Evolutionary conservation across 108 stramenopile species (phyloP).

Genomic region (Pseudonitzschia pungens): DNA sequence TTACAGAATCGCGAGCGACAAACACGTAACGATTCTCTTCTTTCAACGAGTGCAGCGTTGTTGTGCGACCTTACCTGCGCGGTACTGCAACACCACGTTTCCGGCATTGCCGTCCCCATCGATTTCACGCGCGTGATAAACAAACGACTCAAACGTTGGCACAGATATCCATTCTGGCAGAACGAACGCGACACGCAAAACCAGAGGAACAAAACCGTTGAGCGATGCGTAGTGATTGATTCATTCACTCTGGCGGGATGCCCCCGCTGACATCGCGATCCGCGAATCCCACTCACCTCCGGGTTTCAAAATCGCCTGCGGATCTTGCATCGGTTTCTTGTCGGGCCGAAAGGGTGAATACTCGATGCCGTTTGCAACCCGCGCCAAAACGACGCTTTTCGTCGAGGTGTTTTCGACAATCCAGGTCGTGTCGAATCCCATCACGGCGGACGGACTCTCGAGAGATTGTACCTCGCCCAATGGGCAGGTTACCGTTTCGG

Average conservation of each 20-base stretch:
- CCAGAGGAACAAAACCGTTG: neutral
- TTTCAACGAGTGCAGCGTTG: neutral
- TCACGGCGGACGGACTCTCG: constrained; percentile 26
- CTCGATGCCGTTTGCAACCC: constrained; percentile 43
- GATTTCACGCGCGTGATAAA: constrained; percentile 47
- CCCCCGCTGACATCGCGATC: too few species aligned
- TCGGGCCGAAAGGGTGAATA: constrained; percentile 40
- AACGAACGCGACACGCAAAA: neutral
- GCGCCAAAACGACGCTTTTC: constrained; percentile 30
- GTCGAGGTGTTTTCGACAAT: constrained; percentile 49
- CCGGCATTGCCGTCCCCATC: constrained; percentile 29
- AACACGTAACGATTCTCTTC: neutral
- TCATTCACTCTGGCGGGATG: too few species aligned
- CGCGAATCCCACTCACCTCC: constrained; percentile 16
- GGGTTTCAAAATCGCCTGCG: constrained; percentile 36
- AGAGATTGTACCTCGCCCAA: constrained; percentile 24
- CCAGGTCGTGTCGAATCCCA: constrained; percentile 53
- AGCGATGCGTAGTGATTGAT: too few species aligned
- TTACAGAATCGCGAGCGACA: neutral
- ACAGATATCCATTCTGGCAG: constrained; percentile 13
- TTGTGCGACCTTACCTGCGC: constrained; percentile 22
- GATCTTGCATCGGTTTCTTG: constrained; percentile 39
- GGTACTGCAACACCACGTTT: constrained; percentile 47
- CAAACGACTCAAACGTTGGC: constrained; percentile 39
- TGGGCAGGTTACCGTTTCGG: constrained; percentile 44